Conservation (phyloP, 805 yeast genomes). For the Yarrowia deformans region DNA sequence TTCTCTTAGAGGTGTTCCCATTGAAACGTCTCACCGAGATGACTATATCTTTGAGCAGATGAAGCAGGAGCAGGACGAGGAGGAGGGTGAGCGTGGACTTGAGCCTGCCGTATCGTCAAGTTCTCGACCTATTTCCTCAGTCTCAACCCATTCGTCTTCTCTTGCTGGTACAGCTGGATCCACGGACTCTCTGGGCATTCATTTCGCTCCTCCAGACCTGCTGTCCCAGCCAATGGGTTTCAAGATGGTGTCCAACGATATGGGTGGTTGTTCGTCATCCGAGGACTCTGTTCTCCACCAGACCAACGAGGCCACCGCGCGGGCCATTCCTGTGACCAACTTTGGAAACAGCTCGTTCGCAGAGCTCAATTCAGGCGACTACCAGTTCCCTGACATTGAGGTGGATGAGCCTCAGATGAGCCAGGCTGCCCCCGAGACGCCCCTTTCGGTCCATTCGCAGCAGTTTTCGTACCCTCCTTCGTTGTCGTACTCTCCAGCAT, state of each 20-base stretch:
- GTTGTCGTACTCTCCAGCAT: constrained; percentile 22
- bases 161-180: constrained; percentile 16
- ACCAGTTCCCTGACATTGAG: constrained; percentile 28
- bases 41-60: constrained; percentile 20
- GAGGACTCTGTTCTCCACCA: neutral
- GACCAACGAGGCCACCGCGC: constrained; percentile 1
- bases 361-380: constrained; percentile 21
- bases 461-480: constrained; percentile 31
- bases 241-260: constrained; percentile 28
- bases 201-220: constrained; percentile 16
- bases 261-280: constrained; percentile 21
- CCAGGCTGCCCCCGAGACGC: constrained; percentile 16
- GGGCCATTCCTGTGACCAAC: neutral
- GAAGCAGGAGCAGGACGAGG: neutral
- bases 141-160: constrained; percentile 7
- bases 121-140: constrained; percentile 16
- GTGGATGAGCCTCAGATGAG: constrained; percentile 11
- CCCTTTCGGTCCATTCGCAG: constrained; percentile 22
- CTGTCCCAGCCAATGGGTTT: constrained; percentile 30
- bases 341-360: constrained; percentile 21
- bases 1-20: constrained; percentile 17
- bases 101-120: neutral
- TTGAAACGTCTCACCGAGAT: constrained; percentile 33
- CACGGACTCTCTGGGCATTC: constrained; percentile 22
- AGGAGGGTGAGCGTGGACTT: neutral